phyloP scores from a whole-genome alignment of 1,139 yeast species.

The Scheffersomyces insectosa region DNA sequence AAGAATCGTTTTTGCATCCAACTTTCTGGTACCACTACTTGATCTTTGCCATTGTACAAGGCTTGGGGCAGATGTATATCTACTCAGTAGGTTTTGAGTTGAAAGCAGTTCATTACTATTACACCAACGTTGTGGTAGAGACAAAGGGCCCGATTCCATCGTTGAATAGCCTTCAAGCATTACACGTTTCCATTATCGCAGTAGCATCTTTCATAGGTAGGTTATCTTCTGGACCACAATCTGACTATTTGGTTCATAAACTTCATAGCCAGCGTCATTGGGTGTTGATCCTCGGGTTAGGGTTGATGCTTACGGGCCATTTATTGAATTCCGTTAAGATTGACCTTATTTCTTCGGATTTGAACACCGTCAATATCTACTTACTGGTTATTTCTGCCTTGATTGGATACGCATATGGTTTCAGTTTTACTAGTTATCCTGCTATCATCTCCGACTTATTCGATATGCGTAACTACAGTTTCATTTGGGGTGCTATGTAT shows the following conservation, averaged over 20 bases:
- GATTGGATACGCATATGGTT: constrained; percentile 79
- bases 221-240: constrained; percentile 64
- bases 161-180: constrained; percentile 53
- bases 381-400: constrained; percentile 51
- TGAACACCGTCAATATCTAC: constrained; percentile 35
- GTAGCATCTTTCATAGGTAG: constrained; percentile 68
- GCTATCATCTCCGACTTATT: constrained; percentile 76
- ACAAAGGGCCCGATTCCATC: constrained; percentile 9
- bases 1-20: constrained; percentile 11
- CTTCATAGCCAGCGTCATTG: constrained; percentile 63
- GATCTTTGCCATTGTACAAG: constrained; percentile 63
- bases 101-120: constrained; percentile 45
- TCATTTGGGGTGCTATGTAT: constrained; percentile 77
- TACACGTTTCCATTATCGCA: constrained; percentile 74
- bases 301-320: constrained; percentile 41
- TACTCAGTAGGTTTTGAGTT: constrained; percentile 73
- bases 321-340: constrained; percentile 36
- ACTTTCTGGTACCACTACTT: constrained; percentile 50
- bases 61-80: constrained; percentile 78
- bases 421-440: constrained; percentile 78
- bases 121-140: constrained; percentile 17
- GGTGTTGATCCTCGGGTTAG: constrained; percentile 58
- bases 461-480: constrained; percentile 70
- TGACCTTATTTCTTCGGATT: constrained; percentile 24
- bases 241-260: constrained; percentile 57